Percentiles rank a stretch among this genome's conserved stretches.
Conservation (phyloP, 768 basidiomycete genomes). For the Mrakia gelida region DNA sequence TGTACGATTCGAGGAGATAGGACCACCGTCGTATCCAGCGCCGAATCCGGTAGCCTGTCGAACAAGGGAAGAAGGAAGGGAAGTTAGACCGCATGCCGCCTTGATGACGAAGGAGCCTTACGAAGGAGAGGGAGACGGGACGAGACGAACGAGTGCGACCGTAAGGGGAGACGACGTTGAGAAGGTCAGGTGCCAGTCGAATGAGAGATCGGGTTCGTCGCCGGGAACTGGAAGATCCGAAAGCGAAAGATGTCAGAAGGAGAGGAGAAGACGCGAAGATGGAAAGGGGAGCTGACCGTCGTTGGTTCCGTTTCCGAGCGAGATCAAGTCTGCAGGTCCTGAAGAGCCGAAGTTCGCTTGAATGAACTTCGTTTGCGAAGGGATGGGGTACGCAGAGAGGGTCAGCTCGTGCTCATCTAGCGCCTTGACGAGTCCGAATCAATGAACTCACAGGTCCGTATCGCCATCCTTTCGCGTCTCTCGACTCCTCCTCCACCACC, state of each 20-base stretch:
- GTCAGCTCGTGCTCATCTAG: too few species aligned
- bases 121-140: not conserved
- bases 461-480: not conserved
- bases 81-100: not conserved
- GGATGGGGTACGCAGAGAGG: too few species aligned
- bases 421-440: too few species aligned
- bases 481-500: not conserved
- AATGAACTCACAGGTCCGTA: not conserved
- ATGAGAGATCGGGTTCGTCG: not conserved
- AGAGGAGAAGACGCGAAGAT: not conserved
- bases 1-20: not conserved
- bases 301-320: not conserved
- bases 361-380: not conserved
- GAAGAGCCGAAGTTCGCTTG: not conserved
- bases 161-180: not conserved
- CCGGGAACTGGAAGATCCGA: not conserved
- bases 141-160: not conserved
- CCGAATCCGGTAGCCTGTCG: not conserved
- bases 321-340: not conserved
- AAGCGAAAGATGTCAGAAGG: not conserved
- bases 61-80: too few species aligned
- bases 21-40: not conserved
- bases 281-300: not conserved
- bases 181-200: not conserved
- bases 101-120: not conserved